These are phyloP conservation scores for Bassia scoparia DNA, from an alignment of 148 eudicot genomes.

Conservation along the genomic window DNA sequence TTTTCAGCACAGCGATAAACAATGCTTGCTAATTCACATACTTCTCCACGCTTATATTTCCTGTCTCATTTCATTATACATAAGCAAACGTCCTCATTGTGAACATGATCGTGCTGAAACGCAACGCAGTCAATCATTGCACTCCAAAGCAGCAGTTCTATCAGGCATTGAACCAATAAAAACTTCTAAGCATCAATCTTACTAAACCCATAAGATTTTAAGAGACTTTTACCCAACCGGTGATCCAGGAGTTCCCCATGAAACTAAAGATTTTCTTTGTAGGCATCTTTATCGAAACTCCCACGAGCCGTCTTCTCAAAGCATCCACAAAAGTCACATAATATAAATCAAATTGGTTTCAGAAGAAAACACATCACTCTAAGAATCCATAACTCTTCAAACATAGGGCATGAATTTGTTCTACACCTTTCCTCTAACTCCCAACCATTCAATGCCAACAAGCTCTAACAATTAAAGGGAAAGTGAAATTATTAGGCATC, in stretches of 20 bases:
- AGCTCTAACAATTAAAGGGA: slow-evolving; percentile 62
- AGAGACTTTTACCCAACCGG: slow-evolving; percentile 75
- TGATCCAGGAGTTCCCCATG: slow-evolving; percentile 77
- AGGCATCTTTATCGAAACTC: slow-evolving; percentile 50
- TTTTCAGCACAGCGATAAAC: slow-evolving; percentile 72
- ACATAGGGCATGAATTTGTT: slow-evolving; percentile 68
- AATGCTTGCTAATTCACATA: slow-evolving; percentile 67
- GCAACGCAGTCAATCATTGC: slow-evolving; percentile 68
- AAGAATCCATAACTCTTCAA: slow-evolving; percentile 47
- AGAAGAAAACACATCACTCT: slow-evolving; percentile 45
- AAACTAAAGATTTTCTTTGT: slow-evolving; percentile 39
- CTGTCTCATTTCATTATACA: slow-evolving; percentile 54
- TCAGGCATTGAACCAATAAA: slow-evolving; percentile 46
- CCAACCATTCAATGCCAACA: slow-evolving; percentile 43
- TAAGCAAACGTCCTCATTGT: slow-evolving; percentile 53
- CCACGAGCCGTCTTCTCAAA: slow-evolving; percentile 58
- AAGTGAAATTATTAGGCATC: slow-evolving; percentile 55
- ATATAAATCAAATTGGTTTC: slow-evolving; percentile 72
- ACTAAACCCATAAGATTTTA: slow-evolving; percentile 46
- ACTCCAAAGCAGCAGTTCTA: slow-evolving; percentile 55
- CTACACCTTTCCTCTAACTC: slow-evolving; percentile 45
- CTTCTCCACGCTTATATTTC: slow-evolving; percentile 45
- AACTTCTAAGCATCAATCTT: slow-evolving; percentile 48
- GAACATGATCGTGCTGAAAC: slow-evolving; percentile 43
- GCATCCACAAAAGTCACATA: slow-evolving; percentile 45